Base-by-base conservation (phyloP, 257 asterid genomes). In the Prunella vulgaris region DNA sequence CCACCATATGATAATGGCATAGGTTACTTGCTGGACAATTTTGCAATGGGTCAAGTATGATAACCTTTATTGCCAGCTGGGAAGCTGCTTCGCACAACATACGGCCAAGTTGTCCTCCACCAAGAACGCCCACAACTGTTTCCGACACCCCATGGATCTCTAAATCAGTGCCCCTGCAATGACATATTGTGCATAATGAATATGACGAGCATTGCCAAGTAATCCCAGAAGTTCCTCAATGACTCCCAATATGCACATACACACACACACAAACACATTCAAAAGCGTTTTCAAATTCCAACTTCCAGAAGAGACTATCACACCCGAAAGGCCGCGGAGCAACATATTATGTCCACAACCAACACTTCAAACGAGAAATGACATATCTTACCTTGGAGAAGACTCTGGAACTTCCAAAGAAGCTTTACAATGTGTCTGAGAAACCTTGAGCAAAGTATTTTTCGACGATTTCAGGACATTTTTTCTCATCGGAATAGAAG, bases 21-120 rank as follows among this genome's bases (percentile, higher is more conserved):
- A 91, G 27, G 28, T 73, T 78, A 83, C 96, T 94, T 24, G 97
- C 99, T 5, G 99, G 97, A 74, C 99, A 94, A 54, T 85, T 83
- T 80, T 85, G 90, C 85, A 73, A 66, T 0, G 99, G 99, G 58
- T 94, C 99, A 64, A 94, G 78, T 68, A 94, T 61, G 68, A 85
- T 68, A 13, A 94, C 93, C 81, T 94, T 94, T 42, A 91, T 84
- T 5, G 93, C 97, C 91, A 91, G 40, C 71, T 81, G 81, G 12
- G 97, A 91, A 49, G 97, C 97, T 42, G 96, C 97, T 84, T 94
- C 86, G 61, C 99, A 90, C 69, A 94, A 69, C 99, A 94, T 94
- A 51, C 99, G 96, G 10, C 99, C 99, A 62, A 94, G 84, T 33
- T 94, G 99, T 25, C 99, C 99, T 78, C 99, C 99, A 68, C 99